Conservation (phyloP, 768 basidiomycete genomes). For the Lactarius vividus region DNA sequence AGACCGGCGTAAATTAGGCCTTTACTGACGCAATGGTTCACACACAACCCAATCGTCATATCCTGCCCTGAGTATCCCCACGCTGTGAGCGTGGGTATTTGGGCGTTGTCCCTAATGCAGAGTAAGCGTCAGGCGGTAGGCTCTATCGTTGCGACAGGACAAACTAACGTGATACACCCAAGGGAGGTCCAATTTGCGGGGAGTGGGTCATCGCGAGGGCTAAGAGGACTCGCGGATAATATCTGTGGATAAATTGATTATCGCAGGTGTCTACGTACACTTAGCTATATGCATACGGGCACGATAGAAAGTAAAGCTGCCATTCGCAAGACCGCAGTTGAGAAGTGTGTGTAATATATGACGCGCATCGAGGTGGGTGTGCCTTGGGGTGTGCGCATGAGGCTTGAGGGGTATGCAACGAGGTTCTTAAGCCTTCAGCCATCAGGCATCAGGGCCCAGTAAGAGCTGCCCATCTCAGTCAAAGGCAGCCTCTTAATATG, state of each 20-base stretch:
- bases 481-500: no score
- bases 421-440: no score
- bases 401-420: no score
- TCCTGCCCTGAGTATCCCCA: accelerated
- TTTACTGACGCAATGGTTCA: not conserved
- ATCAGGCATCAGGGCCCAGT: no score
- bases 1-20: not conserved
- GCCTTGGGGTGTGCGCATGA: no score
- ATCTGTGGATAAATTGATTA: not conserved
- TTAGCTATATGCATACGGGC: no score
- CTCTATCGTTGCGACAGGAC: not conserved
- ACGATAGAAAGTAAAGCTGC: no score
- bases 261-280: not conserved
- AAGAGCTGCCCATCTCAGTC: no score
- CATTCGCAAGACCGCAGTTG: no score
- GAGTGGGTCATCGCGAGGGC: not conserved
- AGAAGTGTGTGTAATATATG: no score
- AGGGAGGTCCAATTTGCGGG: not conserved
- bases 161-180: not conserved
- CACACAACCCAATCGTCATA: not conserved
- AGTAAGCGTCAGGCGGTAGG: not conserved
- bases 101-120: not conserved
- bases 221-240: not conserved
- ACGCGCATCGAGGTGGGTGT: no score
- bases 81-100: not conserved